A percentile compares a stretch with the other conserved stretches of the same genome.
These are phyloP conservation scores for Nemania sp. DNA, from an alignment of 2,329 filamentous ascomycete genomes.

Conservation along the genomic window DNA sequence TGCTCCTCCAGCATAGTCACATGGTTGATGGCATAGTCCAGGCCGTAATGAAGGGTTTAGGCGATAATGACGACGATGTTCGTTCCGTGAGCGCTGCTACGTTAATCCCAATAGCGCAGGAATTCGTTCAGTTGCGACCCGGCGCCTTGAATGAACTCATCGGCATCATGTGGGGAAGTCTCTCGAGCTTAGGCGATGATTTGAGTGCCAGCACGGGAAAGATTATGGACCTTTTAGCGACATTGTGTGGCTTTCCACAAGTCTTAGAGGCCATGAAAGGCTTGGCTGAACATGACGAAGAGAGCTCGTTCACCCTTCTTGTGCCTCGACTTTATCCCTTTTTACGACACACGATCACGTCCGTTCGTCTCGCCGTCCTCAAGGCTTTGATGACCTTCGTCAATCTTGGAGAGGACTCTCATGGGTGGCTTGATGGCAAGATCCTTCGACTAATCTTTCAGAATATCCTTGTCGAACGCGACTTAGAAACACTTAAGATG, in stretches of 20 bases:
- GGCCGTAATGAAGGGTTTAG: slow-evolving; percentile 92
- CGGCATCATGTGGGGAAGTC: slow-evolving; percentile 94
- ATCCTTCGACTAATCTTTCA: slow-evolving; percentile 90
- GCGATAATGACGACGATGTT: slow-evolving; percentile 91
- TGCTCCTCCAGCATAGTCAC: slow-evolving; percentile 78
- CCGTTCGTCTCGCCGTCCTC: slow-evolving; percentile 88
- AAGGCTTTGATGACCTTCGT: slow-evolving; percentile 93
- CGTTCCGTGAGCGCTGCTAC: slow-evolving; percentile 97
- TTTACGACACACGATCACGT: slow-evolving; percentile 94
- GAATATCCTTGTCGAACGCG: slow-evolving; percentile 91
- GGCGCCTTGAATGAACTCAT: slow-evolving; percentile 79
- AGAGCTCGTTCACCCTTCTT: slow-evolving; percentile 87
- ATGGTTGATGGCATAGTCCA: slow-evolving; percentile 92
- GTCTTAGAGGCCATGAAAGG: slow-evolving; percentile 92
- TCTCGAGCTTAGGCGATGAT: slow-evolving; percentile 95
- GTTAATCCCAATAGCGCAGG: slow-evolving; percentile 90
- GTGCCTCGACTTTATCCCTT: slow-evolving; percentile 96
- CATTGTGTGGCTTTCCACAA: slow-evolving; percentile 90
- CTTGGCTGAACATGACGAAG: slow-evolving; percentile 79
- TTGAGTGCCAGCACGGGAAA: slow-evolving; percentile 95
- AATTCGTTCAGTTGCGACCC: slow-evolving; percentile 86
- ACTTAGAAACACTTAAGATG: slow-evolving; percentile 77
- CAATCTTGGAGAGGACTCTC: slow-evolving; percentile 78
- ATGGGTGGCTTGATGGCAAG: slow-evolving; percentile 90
- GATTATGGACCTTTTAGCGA: slow-evolving; percentile 97